phyloP scores from a whole-genome alignment of 805 yeast genomes.

The Candida manassasensis region DNA sequence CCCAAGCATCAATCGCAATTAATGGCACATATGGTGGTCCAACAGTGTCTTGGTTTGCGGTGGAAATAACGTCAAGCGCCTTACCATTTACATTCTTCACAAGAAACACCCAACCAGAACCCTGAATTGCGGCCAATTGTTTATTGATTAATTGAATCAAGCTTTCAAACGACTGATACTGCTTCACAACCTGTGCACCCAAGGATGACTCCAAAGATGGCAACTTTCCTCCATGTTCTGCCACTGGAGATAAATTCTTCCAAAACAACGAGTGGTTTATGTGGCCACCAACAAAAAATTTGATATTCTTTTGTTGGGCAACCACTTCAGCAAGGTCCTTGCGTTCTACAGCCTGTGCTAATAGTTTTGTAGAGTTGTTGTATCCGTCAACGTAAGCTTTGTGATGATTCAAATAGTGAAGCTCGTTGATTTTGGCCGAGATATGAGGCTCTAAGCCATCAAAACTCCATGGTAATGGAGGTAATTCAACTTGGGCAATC shows the following conservation, averaged over 20 bases:
- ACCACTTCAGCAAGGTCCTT: constrained; percentile 58
- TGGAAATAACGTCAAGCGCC: constrained; percentile 73
- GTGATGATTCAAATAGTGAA: constrained; percentile 88
- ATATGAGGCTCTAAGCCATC: constrained; percentile 84
- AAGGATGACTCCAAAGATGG: constrained; percentile 50
- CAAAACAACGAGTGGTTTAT: constrained; percentile 83
- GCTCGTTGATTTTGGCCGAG: constrained; percentile 79
- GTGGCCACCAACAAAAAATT: constrained; percentile 92
- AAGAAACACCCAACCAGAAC: constrained; percentile 94
- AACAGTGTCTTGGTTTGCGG: constrained; percentile 84
- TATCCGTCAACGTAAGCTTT: constrained; percentile 86
- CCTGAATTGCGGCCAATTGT: constrained; percentile 77
- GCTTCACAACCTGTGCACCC: constrained; percentile 51
- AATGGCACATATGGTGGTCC: constrained; percentile 66
- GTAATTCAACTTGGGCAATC: constrained; percentile 62
- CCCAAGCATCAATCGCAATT: constrained; percentile 94
- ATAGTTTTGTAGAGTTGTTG: constrained; percentile 73
- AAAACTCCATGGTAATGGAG: constrained; percentile 79
- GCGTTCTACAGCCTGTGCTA: constrained; percentile 55
- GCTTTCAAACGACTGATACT: constrained; percentile 71
- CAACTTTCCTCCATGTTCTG: constrained; percentile 68
- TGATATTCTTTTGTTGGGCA: constrained; percentile 67
- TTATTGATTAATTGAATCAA: constrained; percentile 58
- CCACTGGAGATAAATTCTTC: constrained; percentile 78
- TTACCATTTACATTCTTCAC: constrained; percentile 72